These are phyloP conservation scores for Aaosphaeria arxii DNA, from an alignment of 2,329 filamentous ascomycete genomes.

Conservation along the genomic window DNA sequence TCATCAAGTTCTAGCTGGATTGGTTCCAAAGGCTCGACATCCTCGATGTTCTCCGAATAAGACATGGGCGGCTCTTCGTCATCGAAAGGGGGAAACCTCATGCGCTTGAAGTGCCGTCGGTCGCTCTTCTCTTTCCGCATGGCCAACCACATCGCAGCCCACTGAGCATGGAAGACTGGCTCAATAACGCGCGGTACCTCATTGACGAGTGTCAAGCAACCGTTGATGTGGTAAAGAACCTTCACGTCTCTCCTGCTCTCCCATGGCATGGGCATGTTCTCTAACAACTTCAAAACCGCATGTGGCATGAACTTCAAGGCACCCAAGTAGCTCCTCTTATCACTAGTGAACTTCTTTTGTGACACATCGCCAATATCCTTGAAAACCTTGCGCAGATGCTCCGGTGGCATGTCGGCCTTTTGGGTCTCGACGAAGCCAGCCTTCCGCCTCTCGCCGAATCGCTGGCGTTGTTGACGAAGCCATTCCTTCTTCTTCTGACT, in stretches of 20 bases:
- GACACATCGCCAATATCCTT: constrained; percentile 98
- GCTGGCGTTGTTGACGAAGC: constrained; percentile 84
- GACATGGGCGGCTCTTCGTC: constrained; percentile 97
- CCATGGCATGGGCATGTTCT: constrained; percentile 99
- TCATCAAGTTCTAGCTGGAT: constrained; percentile 99
- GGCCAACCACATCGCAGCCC: constrained; percentile 98
- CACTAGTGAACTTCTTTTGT: constrained; percentile 98
- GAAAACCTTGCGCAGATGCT: constrained; percentile 97
- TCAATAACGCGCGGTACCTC: constrained; percentile 96
- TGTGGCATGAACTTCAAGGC: constrained; percentile 99
- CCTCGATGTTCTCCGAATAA: constrained; percentile 98
- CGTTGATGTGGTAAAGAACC: constrained; percentile 97
- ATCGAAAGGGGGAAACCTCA: constrained; percentile 98
- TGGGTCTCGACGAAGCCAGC: constrained; percentile 96
- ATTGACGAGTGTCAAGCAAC: constrained; percentile 94
- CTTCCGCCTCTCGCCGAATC: constrained; percentile 96
- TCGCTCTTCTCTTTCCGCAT: constrained; percentile 99
- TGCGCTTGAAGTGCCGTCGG: constrained; percentile 91
- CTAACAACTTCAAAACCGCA: constrained; percentile 90
- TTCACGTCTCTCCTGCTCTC: constrained; percentile 95
- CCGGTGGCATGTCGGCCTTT: constrained; percentile 97
- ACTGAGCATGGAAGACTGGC: constrained; percentile 95
- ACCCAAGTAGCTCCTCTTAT: constrained; percentile 96
- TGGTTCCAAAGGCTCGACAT: constrained; percentile 93
- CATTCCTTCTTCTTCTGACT: constrained; percentile 99